Base-by-base conservation (phyloP, 805 yeast species). In the Spathaspora arborariae region DNA sequence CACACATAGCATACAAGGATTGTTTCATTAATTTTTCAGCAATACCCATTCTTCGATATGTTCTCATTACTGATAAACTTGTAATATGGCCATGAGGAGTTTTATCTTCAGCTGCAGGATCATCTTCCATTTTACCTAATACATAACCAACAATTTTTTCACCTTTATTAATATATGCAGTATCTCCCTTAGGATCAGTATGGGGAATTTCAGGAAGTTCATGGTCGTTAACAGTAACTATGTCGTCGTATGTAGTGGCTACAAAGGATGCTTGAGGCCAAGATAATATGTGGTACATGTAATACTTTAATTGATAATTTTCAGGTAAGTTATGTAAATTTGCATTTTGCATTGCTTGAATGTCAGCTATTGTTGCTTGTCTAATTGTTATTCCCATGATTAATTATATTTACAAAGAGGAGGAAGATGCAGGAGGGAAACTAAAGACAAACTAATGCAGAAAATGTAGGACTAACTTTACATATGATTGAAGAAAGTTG, bases 241-340 rank as follows among this genome's bases (percentile, higher is more conserved):
- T 53, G 18, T 57, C 63, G 6, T 57, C 60, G 21, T 84, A 80
- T 1, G 94, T 84, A 1, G 92, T 85, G 15, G 99, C 99, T 33
- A 94, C 98, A 70, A 84, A 94, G 36, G 96, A 88, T 11, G 96
- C 95, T 63, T 92, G 96, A 1, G 99, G 99, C 99, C 99, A 94
- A 33, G 97, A 84, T 44, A 92, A 70, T 7, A 89, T 78, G 67
- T 94, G 99, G 67, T 94, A 94, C 76, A 94, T 79, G 68, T 94
- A 94, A 68, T 90, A 94, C 65, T 91, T 90, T 65, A 91, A 71
- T 53, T 87, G 84, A 63, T 94, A 94, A 69, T 94, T 94, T 64
- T 94, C 99, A 5, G 99, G 99, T 51, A 94, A 73, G 60, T 92
- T 92, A 53, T 85, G 85, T 64, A 91, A 71, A 63, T 91, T 91